Evolutionary conservation across 345 rosid genomes (phyloP), one percentile per base, ranked within the genome.

Genomic region (Arabis alpina): DNA sequence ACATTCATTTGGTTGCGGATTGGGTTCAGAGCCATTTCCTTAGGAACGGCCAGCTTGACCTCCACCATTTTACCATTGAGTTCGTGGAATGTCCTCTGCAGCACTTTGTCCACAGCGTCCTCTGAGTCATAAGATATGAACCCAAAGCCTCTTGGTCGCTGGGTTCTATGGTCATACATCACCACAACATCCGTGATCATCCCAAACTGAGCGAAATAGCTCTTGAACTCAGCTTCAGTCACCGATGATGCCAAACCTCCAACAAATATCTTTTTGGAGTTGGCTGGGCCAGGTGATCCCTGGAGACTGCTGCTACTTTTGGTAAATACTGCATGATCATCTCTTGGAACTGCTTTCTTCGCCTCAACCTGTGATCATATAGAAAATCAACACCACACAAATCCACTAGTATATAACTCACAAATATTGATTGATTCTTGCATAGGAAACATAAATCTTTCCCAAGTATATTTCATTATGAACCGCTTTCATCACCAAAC

Each of bases 11-110:
- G 95, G 81, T 73, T 84, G 63, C 95, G 84, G 76, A 63, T 77
- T 28, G 96, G 84, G 63, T 83, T 90, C 0, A 84, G 82, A 61
- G 96, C 88, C 71, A 82, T 78, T 59, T 93, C 98, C 80, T 89
- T 93, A 1, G 98, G 97, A 61, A 90, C 90, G 27, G 98, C 98
- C n/a, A 92, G 84, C 77, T 93, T 93, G 65, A 93, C 97, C 81
- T 93, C 98, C 56, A 93, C 97, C 93, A 87, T 87, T 84, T 93
- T 90, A 53, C 93, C 92, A 9, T 89, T 92, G 69, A 92, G 92
- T 77, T 89, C 95, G 61, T 92, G 96, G 72, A 92, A 92, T 43
- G 85, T 85, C 79, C 83, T 92, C 71, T 78, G 85, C 76, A 92
- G 52, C 48, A 88, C 98, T 72, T 60, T 83, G 68, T 88, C 95